Conservation (phyloP, 2,329 filamentous ascomycete species). For the Curvularia spicifera region DNA sequence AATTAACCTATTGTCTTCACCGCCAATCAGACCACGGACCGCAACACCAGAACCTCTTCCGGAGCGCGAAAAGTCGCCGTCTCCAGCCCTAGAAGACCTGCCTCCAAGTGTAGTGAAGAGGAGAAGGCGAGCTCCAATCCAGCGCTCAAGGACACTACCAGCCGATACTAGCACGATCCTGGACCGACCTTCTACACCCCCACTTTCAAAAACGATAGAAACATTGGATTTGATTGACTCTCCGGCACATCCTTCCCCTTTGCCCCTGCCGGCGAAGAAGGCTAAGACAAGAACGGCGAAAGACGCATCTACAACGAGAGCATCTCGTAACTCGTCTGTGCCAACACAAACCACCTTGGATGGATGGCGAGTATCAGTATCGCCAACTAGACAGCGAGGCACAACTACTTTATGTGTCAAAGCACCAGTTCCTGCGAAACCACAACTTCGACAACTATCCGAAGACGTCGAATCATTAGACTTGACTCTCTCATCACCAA, state of each 20-base stretch:
- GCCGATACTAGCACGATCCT: constrained; percentile 15
- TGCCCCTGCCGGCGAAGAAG: constrained; percentile 36
- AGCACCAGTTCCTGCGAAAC: constrained; percentile 24
- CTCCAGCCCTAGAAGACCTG: constrained; percentile 31
- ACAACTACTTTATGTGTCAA: constrained; percentile 9
- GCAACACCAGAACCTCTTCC: constrained; percentile 3
- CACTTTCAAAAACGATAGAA: constrained; percentile 30
- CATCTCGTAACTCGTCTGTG: constrained; percentile 22
- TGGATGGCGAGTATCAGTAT: constrained; percentile 36
- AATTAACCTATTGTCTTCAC: constrained; percentile 41
- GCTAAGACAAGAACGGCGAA: constrained; percentile 22
- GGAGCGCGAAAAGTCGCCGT: constrained; percentile 24
- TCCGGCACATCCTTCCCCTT: constrained; percentile 31
- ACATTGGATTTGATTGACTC: constrained; percentile 38
- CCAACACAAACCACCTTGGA: constrained; percentile 42
- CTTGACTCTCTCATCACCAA: constrained; percentile 38
- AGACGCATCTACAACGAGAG: constrained; percentile 9
- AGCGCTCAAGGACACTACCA: constrained; percentile 44
- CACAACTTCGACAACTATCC: constrained; percentile 21
- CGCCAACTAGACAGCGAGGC: constrained; percentile 30
- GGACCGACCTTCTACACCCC: constrained; percentile 29
- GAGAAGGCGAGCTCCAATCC: constrained; percentile 39
- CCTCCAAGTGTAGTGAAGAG: constrained; percentile 43
- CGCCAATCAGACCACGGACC: constrained; percentile 25
- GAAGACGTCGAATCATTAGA: constrained; percentile 38